Evolutionary conservation across 2,329 filamentous ascomycete genomes (phyloP).

Genomic region (Stachybotrys elegans): DNA sequence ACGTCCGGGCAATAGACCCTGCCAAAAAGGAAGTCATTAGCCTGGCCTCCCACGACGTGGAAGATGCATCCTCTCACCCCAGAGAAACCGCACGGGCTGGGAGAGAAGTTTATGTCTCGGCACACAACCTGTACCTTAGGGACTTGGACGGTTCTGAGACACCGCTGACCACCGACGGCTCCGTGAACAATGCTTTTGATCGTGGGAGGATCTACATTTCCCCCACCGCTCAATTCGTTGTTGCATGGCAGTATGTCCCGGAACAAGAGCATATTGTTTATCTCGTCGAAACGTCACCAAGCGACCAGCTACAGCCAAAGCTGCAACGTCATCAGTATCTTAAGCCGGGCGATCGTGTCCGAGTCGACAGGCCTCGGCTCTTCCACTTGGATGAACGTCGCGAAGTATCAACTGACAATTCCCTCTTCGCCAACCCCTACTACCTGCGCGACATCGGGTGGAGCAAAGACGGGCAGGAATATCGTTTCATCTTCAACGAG

Average conservation of each 20-base stretch:
- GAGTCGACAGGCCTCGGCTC: conserved; percentile 17
- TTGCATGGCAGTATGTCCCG: conserved; percentile 18
- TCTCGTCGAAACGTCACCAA: conserved; percentile 19
- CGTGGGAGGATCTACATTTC: conserved; percentile 12
- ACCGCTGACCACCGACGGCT: conserved; percentile 14
- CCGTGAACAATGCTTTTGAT: conserved; percentile 12
- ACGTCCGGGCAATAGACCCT: background rate
- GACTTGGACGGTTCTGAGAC: conserved; percentile 3
- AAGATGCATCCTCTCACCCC: background rate
- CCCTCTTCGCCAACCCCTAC: conserved; percentile 18
- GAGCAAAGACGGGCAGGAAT: conserved; percentile 16
- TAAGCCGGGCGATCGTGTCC: conserved; percentile 19
- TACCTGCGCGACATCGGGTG: conserved; percentile 15
- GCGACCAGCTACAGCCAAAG: conserved; percentile 21
- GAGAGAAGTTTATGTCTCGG: conserved; percentile 4
- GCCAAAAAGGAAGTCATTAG: background rate
- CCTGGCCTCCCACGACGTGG: background rate
- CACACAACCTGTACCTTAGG: conserved; percentile 10
- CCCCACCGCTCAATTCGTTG: conserved; percentile 7
- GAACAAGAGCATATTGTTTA: conserved; percentile 11
- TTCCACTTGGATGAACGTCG: conserved; percentile 13
- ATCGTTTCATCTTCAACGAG: conserved; percentile 21
- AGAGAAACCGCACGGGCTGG: no score
- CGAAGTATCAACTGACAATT: conserved; percentile 15
- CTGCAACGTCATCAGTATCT: conserved; percentile 14